These are phyloP conservation scores for Triglochin maritima DNA, from an alignment of 106 monocot species.

Conservation along the genomic window DNA sequence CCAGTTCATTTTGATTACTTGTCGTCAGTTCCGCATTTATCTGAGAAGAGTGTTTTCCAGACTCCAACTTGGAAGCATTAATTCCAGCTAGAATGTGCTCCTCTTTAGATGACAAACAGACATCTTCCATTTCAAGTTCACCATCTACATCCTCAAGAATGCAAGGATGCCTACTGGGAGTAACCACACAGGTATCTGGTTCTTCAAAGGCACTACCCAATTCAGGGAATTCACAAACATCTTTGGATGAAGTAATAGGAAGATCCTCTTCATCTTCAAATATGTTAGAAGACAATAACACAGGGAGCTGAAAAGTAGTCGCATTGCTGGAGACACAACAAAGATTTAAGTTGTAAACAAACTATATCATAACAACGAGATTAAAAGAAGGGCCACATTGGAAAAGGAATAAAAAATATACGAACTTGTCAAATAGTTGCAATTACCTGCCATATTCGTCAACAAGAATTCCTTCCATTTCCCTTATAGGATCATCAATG, in stretches of 20 bases:
- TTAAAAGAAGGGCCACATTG: background rate
- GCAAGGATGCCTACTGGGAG: conserved; percentile 16
- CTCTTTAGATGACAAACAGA: conserved; percentile 28
- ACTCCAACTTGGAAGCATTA: conserved; percentile 9
- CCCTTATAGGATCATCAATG: conserved; percentile 93
- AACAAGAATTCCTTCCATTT: conserved; percentile 92
- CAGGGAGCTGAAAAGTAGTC: conserved; percentile 43
- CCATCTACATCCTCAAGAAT: conserved; percentile 48
- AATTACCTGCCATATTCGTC: conserved; percentile 95
- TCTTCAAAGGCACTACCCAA: conserved; percentile 18
- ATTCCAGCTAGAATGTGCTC: conserved; percentile 11
- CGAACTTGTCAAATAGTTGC: background rate
- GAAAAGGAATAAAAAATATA: background rate
- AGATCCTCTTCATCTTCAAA: conserved; percentile 89
- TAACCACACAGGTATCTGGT: conserved; percentile 15
- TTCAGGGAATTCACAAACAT: conserved; percentile 21
- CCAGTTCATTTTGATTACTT: conserved; percentile 16
- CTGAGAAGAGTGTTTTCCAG: conserved; percentile 5
- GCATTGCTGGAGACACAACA: conserved; percentile 54
- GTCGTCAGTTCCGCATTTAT: conserved; percentile 7
- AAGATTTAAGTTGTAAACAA: background rate
- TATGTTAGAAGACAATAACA: conserved; percentile 42
- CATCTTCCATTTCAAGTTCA: conserved; percentile 78
- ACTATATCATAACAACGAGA: background rate
- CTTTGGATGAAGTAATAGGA: conserved; percentile 19